Base-by-base conservation (phyloP, 257 asterid species). In the Verbena officinalis region DNA sequence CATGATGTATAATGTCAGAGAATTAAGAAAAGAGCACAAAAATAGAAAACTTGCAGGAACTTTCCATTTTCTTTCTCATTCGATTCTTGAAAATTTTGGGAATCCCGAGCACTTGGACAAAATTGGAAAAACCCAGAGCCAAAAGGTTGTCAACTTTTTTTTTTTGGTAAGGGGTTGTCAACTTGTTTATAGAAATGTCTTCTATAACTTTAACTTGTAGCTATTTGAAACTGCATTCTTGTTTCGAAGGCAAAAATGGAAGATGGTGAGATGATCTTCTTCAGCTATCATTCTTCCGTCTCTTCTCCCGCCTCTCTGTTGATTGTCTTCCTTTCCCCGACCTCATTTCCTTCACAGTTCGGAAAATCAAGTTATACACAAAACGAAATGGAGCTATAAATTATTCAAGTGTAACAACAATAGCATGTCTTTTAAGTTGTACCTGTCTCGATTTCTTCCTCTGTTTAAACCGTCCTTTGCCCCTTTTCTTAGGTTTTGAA, bases 381-480 rank as follows among this genome's bases (percentile, higher is more conserved):
- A 59, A 27, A 60, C 43, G 31, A 9, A 11, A 17, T 12, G 14
- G 43, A 54, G 54, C 63, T 24, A 24, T 39, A 64, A 21, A 33
- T 10, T 49, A 45, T 57, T 38, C 59, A 19, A 39, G 33, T 20
- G 11, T 43, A 19, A 55, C 14, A 45, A 16, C 20, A 48, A 12
- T 49, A 45, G 50, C 8, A 27, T 13, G 39, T 34, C 42, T n/a
- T 16, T 68, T n/a, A 27, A 27, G 4, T 27, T 5, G 33, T 69
- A 89, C 98, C 96, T 78, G 78, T 54, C 74, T 77, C 13, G 43
- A 27, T 67, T 81, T 73, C 69, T 77, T 79, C 78, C 39, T 77
- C 57, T 59, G 75, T 63, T 79, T 78, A 68, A 67, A 40, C 68
- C 59, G 68, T 61, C 75, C 82, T 77, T 80, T 78, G 67, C 73